A percentile compares a stretch with the other conserved stretches of the same genome.
phyloP scores from a whole-genome alignment of 306 rosid species.

The Dalbergia oliveri region DNA sequence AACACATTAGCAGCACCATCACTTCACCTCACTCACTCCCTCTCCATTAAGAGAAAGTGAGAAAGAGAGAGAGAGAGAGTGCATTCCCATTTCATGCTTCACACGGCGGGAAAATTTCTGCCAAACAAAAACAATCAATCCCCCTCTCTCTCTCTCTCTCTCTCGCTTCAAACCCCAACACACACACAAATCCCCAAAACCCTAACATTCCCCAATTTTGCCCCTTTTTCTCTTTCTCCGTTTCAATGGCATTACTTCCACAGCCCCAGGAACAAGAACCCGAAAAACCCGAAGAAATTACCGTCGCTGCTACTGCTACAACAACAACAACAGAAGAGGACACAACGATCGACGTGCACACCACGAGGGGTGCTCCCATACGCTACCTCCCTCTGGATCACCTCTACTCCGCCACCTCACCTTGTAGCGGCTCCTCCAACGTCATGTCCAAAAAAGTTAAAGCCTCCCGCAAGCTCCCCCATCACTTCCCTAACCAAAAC shows the following conservation, averaged over 20 bases:
- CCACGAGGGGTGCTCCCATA: constrained; percentile 68
- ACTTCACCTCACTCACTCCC: not conserved
- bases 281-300: not conserved
- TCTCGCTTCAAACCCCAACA: not conserved
- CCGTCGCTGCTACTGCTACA: not conserved
- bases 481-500: not conserved
- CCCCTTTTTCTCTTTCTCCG: constrained; percentile 30
- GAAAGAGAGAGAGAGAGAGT: not conserved
- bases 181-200: constrained; percentile 12
- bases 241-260: constrained; percentile 62
- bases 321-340: constrained; percentile 54
- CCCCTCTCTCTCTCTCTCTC: not conserved
- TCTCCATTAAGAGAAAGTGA: not conserved
- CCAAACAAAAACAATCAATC: not conserved
- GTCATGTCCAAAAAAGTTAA: constrained; percentile 97
- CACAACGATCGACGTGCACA: constrained; percentile 64
- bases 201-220: constrained; percentile 22
- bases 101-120: not conserved
- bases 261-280: constrained; percentile 15
- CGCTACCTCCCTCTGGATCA: constrained; percentile 88
- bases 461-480: constrained; percentile 79
- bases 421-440: constrained; percentile 87
- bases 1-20: not conserved
- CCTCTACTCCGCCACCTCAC: constrained; percentile 91
- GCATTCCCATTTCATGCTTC: not conserved